These are phyloP conservation scores for Erythrobasidium yunnanense DNA, from an alignment of 768 basidiomycete species.

Conservation along the genomic window DNA sequence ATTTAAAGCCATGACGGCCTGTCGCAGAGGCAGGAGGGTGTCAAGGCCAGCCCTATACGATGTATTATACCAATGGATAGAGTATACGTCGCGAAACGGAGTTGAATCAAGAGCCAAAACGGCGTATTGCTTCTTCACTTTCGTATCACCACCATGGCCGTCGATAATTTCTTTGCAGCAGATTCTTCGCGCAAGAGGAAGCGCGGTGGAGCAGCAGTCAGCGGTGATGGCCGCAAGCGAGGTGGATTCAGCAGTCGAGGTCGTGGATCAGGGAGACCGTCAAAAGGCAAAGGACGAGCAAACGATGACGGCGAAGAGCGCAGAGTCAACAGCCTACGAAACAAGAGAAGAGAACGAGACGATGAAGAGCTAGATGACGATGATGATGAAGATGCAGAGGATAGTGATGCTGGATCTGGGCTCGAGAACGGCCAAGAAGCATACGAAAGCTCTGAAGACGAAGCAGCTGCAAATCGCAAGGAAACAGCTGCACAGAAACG, in stretches of 20 bases:
- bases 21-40: too few relatives aligned
- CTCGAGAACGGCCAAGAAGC: background rate
- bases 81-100: too few relatives aligned
- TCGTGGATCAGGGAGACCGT: background rate
- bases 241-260: background rate
- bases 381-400: background rate
- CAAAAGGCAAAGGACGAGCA: constrained; percentile 18
- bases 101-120: too few relatives aligned
- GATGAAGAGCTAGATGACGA: constrained; percentile 20
- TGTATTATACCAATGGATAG: background rate
- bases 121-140: too few relatives aligned
- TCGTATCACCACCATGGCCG: too few relatives aligned
- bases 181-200: constrained; percentile 3
- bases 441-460: constrained; percentile 38
- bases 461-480: constrained; percentile 51
- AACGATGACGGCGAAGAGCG: background rate
- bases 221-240: background rate
- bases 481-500: constrained; percentile 92
- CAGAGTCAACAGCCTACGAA: background rate
- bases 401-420: background rate
- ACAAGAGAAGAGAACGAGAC: background rate
- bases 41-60: background rate
- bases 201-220: background rate
- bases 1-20: too few relatives aligned
- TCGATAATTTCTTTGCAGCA: background rate